Evolutionary conservation across 306 rosid genomes (phyloP).

Genomic region (Cicer yamashitae): DNA sequence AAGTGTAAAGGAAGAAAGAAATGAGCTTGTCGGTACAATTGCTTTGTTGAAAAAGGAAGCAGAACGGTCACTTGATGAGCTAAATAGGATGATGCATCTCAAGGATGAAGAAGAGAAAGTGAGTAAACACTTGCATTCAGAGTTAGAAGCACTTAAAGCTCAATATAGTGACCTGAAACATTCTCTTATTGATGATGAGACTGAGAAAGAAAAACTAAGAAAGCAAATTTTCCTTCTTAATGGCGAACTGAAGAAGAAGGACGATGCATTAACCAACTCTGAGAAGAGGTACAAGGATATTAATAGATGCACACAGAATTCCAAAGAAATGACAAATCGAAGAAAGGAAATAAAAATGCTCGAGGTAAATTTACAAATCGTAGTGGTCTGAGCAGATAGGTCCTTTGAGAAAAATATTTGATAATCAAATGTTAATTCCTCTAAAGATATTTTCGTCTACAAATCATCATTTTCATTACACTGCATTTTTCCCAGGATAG

Average conservation of each 20-base stretch:
- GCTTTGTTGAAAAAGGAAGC: conserved; percentile 67
- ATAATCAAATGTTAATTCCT: conserved; percentile 35
- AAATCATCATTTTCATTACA: conserved; percentile 29
- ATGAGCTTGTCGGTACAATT: conserved; percentile 63
- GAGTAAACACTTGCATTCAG: conserved; percentile 54
- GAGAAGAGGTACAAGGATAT: conserved; percentile 71
- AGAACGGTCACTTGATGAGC: conserved; percentile 61
- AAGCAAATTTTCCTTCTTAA: conserved; percentile 64
- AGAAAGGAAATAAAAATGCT: conserved; percentile 73
- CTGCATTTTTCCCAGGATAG: conserved; percentile 31
- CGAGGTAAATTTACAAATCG: conserved; percentile 65
- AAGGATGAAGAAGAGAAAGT: conserved; percentile 64
- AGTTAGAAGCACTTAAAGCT: conserved; percentile 67
- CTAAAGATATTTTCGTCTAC: conserved; percentile 23
- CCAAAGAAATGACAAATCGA: conserved; percentile 66
- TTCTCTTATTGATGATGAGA: conserved; percentile 66
- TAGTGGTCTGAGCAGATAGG: conserved; percentile 19
- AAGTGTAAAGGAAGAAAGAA: conserved; percentile 59
- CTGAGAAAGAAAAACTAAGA: conserved; percentile 73
- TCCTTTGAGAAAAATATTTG: conserved; percentile 30
- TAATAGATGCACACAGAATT: conserved; percentile 47
- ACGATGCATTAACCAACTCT: conserved; percentile 55
- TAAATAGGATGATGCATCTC: conserved; percentile 56
- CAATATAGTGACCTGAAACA: conserved; percentile 60
- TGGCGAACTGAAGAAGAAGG: conserved; percentile 68